phyloP scores from a whole-genome alignment of 345 rosid genomes.

The Pistacia atlantica region DNA sequence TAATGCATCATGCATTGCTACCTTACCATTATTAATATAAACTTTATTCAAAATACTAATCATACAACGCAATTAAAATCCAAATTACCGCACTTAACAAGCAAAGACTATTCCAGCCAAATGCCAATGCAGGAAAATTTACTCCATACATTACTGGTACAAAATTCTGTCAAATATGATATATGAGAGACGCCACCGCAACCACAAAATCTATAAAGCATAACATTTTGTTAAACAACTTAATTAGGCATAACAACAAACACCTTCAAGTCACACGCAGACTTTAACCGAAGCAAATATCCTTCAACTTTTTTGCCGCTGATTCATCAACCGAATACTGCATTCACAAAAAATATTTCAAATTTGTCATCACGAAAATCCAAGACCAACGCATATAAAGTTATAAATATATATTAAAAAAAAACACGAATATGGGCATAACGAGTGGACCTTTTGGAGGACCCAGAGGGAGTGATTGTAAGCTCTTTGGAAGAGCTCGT shows the following conservation, averaged over 20 bases:
- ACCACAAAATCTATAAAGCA: not conserved
- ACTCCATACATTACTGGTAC: not conserved
- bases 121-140: not conserved
- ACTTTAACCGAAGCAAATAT: conserved; percentile 42
- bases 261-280: conserved; percentile 32
- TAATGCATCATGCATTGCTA: not conserved
- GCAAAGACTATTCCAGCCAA: not conserved
- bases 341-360: conserved; percentile 11
- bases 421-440: not conserved
- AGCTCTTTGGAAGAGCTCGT: conserved; percentile 83
- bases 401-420: no score
- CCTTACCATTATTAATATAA: not conserved
- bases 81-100: not conserved
- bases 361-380: conserved; percentile 6
- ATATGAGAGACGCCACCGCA: not conserved
- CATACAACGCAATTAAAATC: not conserved
- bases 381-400: not conserved
- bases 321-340: conserved; percentile 88
- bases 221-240: not conserved
- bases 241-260: conserved; percentile 45
- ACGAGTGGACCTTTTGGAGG: conserved; percentile 68
- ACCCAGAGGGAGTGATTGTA: conserved; percentile 94
- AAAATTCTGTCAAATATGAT: not conserved
- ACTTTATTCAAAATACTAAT: not conserved
- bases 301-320: conserved; percentile 59